Evolutionary conservation across 2,329 filamentous ascomycete species (phyloP).

Genomic region (Xylariaceae sp.): DNA sequence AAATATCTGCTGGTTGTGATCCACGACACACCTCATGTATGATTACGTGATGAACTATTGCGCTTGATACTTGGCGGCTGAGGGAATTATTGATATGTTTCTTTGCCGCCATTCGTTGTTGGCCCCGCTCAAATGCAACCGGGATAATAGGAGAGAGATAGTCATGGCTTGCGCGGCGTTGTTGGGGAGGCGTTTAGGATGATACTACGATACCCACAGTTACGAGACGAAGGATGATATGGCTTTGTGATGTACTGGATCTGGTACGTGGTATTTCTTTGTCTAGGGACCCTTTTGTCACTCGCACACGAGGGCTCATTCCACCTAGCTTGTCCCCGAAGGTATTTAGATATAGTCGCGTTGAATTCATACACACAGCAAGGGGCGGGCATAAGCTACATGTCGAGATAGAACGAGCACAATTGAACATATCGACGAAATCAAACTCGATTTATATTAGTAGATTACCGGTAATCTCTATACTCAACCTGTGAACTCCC

Average conservation of each 20-base stretch:
- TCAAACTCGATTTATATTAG: not conserved
- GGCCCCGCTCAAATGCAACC: not conserved
- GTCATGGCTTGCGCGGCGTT: constrained; percentile 16
- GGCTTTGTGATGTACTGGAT: constrained; percentile 1
- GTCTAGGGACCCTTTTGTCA: not conserved
- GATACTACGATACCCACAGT: constrained; percentile 34
- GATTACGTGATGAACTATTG: constrained; percentile 24
- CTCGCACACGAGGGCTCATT: not conserved
- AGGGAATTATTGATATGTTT: not conserved
- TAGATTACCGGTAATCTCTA: not conserved
- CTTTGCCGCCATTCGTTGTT: constrained; percentile 9
- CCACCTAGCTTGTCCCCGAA: no score
- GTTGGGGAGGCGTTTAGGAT: constrained; percentile 30
- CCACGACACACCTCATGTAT: constrained; percentile 77
- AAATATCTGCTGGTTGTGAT: constrained; percentile 80
- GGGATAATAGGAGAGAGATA: not conserved
- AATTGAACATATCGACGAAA: not conserved
- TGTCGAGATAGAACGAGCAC: no score
- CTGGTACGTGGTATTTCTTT: not conserved
- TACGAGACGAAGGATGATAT: constrained; percentile 9
- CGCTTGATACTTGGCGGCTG: constrained; percentile 1
- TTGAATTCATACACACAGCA: no score
- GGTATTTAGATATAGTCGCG: no score
- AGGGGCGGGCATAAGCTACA: no score
- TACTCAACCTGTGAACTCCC: not conserved